Conservation (phyloP, 305 asterid genomes). For the Vinca major region DNA sequence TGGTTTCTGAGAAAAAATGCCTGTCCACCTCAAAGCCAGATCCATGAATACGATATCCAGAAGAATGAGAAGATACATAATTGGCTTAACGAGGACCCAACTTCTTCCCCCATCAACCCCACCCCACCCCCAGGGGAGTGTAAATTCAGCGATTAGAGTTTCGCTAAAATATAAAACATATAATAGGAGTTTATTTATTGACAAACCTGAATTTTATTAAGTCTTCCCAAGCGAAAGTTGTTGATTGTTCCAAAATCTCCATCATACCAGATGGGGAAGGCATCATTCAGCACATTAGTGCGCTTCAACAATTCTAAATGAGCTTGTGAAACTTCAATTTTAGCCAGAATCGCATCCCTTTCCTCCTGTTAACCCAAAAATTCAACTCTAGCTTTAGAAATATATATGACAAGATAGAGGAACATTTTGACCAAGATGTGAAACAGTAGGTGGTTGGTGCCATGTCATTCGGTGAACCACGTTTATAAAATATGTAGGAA, state of each 20-base stretch:
- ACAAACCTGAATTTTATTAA: slow-evolving; percentile 80
- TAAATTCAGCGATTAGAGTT: background rate
- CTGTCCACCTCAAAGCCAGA: no score
- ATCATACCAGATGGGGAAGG: slow-evolving; percentile 89
- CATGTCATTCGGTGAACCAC: background rate
- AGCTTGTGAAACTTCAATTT: slow-evolving; percentile 96
- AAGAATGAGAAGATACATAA: no score
- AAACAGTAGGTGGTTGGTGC: background rate
- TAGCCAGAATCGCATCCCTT: slow-evolving; percentile 81
- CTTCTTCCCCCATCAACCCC: no score
- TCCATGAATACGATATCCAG: no score
- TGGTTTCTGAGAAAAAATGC: no score
- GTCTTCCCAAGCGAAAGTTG: slow-evolving; percentile 95
- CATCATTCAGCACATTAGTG: slow-evolving; percentile 85
- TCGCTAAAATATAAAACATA: background rate
- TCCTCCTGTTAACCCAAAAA: slow-evolving; percentile 58
- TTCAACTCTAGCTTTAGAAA: slow-evolving; percentile 11
- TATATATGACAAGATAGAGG: background rate
- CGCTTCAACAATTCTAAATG: slow-evolving; percentile 79
- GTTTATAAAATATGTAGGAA: slow-evolving; percentile 1
- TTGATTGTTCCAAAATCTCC: slow-evolving; percentile 98
- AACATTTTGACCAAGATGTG: slow-evolving; percentile 1
- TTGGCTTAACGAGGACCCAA: no score
- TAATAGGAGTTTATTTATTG: background rate
- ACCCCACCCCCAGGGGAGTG: background rate